Evolutionary conservation across 345 rosid genomes (phyloP).

Genomic region (Gossypium mustelinum): DNA sequence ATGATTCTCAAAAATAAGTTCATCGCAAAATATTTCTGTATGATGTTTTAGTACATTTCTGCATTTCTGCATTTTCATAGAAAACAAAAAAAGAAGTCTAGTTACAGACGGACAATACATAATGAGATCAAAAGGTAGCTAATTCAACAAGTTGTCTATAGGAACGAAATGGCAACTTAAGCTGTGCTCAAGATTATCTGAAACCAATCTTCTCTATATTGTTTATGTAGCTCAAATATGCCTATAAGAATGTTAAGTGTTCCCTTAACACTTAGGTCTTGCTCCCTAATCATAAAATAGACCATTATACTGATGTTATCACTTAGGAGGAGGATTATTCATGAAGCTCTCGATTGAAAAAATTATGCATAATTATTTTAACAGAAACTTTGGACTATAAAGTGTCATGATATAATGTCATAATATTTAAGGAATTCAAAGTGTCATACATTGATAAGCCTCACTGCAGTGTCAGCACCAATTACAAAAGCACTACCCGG

Average conservation of each 20-base stretch:
- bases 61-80: background rate
- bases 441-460: constrained; percentile 71
- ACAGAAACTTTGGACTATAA: background rate
- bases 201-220: background rate
- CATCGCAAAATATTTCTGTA: background rate
- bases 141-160: background rate
- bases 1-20: background rate
- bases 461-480: constrained; percentile 86
- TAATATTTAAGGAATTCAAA: background rate
- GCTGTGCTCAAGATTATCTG: background rate
- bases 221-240: constrained; percentile 6
- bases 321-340: background rate
- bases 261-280: background rate
- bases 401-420: background rate
- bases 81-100: background rate
- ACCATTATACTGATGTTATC: background rate
- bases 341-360: background rate
- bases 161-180: background rate
- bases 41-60: background rate
- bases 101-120: background rate
- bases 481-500: constrained; percentile 93
- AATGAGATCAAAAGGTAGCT: background rate
- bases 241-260: background rate
- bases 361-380: background rate
- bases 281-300: too few relatives aligned